phyloP scores from a whole-genome alignment of 2,329 filamentous ascomycete genomes.

The Clonostachys sp. region DNA sequence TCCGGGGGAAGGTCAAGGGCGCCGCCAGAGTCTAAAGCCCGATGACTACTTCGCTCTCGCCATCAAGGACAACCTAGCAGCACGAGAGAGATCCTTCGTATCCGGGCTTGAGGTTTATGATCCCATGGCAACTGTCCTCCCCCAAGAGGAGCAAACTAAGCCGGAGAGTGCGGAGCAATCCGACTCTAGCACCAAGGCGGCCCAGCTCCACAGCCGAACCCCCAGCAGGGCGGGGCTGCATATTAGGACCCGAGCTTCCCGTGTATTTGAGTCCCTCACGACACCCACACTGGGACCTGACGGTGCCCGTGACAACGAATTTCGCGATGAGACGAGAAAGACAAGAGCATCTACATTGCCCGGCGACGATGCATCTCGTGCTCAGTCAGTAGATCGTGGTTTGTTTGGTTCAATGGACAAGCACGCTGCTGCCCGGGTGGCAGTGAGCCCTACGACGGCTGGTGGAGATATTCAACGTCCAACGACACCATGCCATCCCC shows the following conservation, averaged over 20 bases:
- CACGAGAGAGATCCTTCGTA: not conserved
- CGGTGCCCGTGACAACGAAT: conserved; percentile 2
- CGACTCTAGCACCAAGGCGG: not conserved
- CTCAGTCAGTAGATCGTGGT: conserved; percentile 60
- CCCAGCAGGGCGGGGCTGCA: conserved; percentile 36
- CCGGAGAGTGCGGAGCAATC: not conserved
- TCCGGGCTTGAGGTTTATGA: conserved; percentile 26
- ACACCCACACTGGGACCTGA: conserved; percentile 30
- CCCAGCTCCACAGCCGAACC: conserved; percentile 32
- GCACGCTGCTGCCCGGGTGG: conserved; percentile 59
- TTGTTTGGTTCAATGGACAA: conserved; percentile 57
- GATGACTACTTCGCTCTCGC: conserved; percentile 44
- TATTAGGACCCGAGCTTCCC: conserved; percentile 29
- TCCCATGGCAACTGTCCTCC: conserved; percentile 31
- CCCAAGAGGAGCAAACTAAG: conserved; percentile 19
- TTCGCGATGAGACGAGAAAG: conserved; percentile 31
- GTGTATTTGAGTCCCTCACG: conserved; percentile 5
- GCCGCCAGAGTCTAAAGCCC: conserved; percentile 48
- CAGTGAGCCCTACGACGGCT: conserved; percentile 56
- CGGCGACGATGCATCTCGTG: conserved; percentile 45
- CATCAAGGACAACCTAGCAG: not conserved
- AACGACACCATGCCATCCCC: conserved; percentile 31
- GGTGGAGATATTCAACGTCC: conserved; percentile 50
- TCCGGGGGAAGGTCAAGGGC: conserved; percentile 34
- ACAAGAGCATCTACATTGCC: conserved; percentile 29